phyloP scores from a whole-genome alignment of 176 grass and related monocot species.

The Pontederia paniculata region DNA sequence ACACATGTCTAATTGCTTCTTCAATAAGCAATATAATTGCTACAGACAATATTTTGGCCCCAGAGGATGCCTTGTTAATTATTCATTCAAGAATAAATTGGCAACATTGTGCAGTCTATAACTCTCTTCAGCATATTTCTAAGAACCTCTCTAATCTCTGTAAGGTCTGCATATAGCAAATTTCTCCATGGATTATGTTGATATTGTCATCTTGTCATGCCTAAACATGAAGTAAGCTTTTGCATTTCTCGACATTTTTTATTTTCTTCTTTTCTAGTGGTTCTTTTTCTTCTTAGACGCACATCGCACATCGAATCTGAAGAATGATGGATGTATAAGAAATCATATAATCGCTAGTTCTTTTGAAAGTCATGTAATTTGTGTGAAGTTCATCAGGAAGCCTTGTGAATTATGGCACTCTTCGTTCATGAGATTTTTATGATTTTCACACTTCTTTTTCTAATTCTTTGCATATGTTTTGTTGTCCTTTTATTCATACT shows the following conservation, averaged over 20 bases:
- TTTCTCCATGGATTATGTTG: constrained; percentile 12
- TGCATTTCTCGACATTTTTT: not conserved
- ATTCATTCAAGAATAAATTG: not conserved
- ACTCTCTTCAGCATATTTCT: not conserved
- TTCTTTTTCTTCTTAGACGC: too few relatives aligned
- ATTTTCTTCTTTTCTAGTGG: not conserved
- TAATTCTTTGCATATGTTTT: too few relatives aligned
- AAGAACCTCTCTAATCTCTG: not conserved
- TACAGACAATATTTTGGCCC: constrained; percentile 20
- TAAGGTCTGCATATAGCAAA: not conserved
- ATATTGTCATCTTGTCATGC: not conserved
- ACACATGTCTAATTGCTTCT: constrained; percentile 6
- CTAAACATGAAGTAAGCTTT: constrained; percentile 5
- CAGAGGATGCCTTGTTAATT: constrained; percentile 18
- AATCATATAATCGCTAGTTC: too few relatives aligned
- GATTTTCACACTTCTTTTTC: too few relatives aligned
- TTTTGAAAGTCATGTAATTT: too few relatives aligned
- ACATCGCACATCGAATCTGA: too few relatives aligned
- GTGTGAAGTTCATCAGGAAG: too few relatives aligned
- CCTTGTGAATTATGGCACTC: too few relatives aligned
- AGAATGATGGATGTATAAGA: too few relatives aligned
- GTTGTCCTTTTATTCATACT: too few relatives aligned
- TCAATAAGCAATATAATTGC: constrained; percentile 3
- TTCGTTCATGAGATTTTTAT: too few relatives aligned
- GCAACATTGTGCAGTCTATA: not conserved